Evolutionary conservation across 495 filamentous ascomycete genomes (phyloP).

Genomic region (Lophiostoma macrostomum): DNA sequence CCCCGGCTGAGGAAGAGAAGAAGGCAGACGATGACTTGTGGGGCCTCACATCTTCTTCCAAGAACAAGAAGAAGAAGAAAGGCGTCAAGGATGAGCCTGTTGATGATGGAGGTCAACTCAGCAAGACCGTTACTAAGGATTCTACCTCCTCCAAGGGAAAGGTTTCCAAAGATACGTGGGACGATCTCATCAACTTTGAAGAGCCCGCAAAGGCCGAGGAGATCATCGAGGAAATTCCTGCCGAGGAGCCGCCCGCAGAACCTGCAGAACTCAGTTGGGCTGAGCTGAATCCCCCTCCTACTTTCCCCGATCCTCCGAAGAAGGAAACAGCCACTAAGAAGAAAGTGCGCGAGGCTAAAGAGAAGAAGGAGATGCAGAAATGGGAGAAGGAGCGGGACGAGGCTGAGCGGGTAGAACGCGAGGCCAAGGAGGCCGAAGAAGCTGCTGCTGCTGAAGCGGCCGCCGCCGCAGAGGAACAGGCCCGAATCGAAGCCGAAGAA

Average conservation of each 20-base stretch:
- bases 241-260: no score
- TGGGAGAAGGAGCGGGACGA: conserved; percentile 12
- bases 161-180: conserved; percentile 21
- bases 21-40: conserved; percentile 23
- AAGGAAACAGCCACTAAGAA: no score
- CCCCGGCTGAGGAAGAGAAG: conserved; percentile 25
- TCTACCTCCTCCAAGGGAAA: conserved; percentile 30
- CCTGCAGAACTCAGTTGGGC: no score
- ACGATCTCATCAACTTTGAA: conserved; percentile 25
- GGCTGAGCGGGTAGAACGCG: conserved; percentile 11
- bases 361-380: conserved; percentile 11
- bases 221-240: no score
- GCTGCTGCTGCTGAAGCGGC: no score
- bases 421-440: conserved; percentile 31
- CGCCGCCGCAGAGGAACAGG: no score
- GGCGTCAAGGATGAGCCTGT: conserved; percentile 22
- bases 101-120: conserved; percentile 34
- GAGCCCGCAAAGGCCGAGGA: no score
- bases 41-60: conserved; percentile 9
- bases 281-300: no score
- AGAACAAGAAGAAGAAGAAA: conserved; percentile 38
- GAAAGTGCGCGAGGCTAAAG: neutral
- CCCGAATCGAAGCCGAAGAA: conserved; percentile 15
- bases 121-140: conserved; percentile 28
- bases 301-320: conserved; percentile 11